Conservation (phyloP, 2,329 filamentous ascomycete species). For the Didymellaceae sp. region DNA sequence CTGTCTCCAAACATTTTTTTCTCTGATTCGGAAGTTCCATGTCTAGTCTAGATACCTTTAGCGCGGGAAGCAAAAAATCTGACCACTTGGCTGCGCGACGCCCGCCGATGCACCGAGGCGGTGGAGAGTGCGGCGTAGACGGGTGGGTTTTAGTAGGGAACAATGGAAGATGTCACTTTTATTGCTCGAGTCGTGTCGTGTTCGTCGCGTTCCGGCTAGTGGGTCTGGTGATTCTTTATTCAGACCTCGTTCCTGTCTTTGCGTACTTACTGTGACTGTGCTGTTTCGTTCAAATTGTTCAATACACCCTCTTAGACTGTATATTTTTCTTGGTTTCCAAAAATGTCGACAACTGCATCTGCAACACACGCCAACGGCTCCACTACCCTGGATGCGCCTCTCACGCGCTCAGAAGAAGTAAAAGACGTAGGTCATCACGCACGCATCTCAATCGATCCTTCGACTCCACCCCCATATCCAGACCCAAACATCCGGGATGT, state of each 20-base stretch:
- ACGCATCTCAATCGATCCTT: too few species aligned
- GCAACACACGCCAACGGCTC: conserved; percentile 7
- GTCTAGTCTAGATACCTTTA: conserved; percentile 44
- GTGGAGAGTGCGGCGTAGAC: too few species aligned
- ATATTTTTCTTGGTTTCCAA: too few species aligned
- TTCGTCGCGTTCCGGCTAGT: neutral
- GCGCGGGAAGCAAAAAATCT: conserved; percentile 21
- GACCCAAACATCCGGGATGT: too few species aligned
- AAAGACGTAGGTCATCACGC: conserved; percentile 49
- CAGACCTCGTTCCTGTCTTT: neutral
- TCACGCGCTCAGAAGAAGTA: conserved; percentile 47
- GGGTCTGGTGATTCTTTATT: neutral
- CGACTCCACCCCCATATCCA: neutral
- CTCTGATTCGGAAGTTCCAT: conserved; percentile 38
- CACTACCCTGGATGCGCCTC: conserved; percentile 26
- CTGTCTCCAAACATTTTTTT: conserved; percentile 19
- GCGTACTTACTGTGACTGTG: too few species aligned
- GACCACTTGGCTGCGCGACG: too few species aligned
- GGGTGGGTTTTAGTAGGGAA: conserved; percentile 17
- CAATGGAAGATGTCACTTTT: conserved; percentile 20
- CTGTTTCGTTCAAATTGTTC: conserved; percentile 4
- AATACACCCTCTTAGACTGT: too few species aligned
- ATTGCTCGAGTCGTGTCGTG: conserved; percentile 9
- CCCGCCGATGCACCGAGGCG: conserved; percentile 4
- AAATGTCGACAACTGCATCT: conserved; percentile 7